Base-by-base conservation (phyloP, 2,329 filamentous ascomycete genomes). In the Claviceps arundinis region DNA sequence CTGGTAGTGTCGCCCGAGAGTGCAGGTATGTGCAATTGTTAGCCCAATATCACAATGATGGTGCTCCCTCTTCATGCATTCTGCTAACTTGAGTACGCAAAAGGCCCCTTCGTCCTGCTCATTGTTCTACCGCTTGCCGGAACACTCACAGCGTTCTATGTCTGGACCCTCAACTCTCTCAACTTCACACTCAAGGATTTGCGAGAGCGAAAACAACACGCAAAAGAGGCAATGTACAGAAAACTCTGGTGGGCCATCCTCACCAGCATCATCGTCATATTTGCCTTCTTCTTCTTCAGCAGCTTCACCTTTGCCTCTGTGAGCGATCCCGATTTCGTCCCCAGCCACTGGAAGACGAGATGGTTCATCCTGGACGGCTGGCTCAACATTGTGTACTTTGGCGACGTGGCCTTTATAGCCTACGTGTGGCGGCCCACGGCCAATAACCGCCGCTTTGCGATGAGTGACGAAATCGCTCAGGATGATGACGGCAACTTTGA, bases 241-340 rank as follows among this genome's bases (percentile, higher is more conserved):
- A 95, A 94, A 68, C 81, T 98, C 14, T 98, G 94, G 90, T 98
- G 90, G 90, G 91, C 89, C 66, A 95, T 98, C 55, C 76, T 98
- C 46, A 75, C 81, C 57, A 95, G 87, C 65, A 95, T 98, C 64
- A 72, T 97, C 48, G 88, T 97, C 60, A 96, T 97, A 60, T 98
- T 98, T 61, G 89, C 78, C 53, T 98, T 98, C 73, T 96, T 98
- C 76, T 97, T 98, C 74, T 84, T 97, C 74, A 97, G 96, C 74
- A 94, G 87, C 60, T 89, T 96, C 69, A 89, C 87, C 0, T 95
- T 98, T 65, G 91, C 90, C 48, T 90, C 89, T 13, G 82, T 83
- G 47, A 80, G 79, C 47, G 85, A 90, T 57, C 87, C 87, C 0
- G 86, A 95, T 66, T 98, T 95, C 66, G 89, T 95, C 4, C 93